These are phyloP conservation scores for Monosiga brevicollis DNA, from an alignment of 78 protist genomes.

Conservation along the genomic window DNA sequence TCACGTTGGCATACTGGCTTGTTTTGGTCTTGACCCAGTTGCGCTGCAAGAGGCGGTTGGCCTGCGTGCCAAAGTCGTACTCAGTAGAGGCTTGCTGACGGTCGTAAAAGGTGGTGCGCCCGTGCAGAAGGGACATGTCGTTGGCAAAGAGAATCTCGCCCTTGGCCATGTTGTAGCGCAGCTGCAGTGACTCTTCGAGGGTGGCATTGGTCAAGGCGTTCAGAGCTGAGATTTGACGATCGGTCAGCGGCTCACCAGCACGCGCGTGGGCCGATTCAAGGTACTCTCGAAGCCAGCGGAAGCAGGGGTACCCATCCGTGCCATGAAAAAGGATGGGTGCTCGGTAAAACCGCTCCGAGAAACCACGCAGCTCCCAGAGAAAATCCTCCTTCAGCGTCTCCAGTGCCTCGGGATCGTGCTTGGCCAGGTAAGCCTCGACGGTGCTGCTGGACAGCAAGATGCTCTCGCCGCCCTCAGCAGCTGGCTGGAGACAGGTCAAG, in stretches of 20 bases:
- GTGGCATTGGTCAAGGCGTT: conserved; percentile 4
- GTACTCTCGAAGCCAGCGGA: conserved; percentile 14
- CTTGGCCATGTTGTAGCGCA: conserved; percentile 5
- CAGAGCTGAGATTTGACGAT: conserved; percentile 6
- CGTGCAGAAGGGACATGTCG: conserved; percentile 12
- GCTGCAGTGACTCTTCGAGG: not conserved
- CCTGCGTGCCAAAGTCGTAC: no score
- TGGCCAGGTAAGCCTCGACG: not conserved
- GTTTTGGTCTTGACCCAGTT: not conserved
- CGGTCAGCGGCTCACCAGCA: not conserved
- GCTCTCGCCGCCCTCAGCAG: conserved; percentile 23
- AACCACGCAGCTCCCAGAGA: conserved; percentile 34
- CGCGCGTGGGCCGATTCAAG: conserved; percentile 15
- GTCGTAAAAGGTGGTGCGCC: conserved; percentile 19
- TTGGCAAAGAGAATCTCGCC: conserved; percentile 15
- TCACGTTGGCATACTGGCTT: no score
- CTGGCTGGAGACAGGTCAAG: conserved; percentile 18
- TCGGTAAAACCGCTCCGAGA: conserved; percentile 13
- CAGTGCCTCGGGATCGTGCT: conserved; percentile 14
- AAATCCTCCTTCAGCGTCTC: conserved; percentile 11
- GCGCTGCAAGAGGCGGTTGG: not conserved
- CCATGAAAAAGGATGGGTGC: not conserved
- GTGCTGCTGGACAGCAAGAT: conserved; percentile 4
- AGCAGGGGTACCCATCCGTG: conserved; percentile 1
- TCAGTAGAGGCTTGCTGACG: no score